Evolutionary conservation across 176 grass and related monocot genomes (phyloP), one percentile per base, ranked within the genome.

Genomic region (Stipa capillata): DNA sequence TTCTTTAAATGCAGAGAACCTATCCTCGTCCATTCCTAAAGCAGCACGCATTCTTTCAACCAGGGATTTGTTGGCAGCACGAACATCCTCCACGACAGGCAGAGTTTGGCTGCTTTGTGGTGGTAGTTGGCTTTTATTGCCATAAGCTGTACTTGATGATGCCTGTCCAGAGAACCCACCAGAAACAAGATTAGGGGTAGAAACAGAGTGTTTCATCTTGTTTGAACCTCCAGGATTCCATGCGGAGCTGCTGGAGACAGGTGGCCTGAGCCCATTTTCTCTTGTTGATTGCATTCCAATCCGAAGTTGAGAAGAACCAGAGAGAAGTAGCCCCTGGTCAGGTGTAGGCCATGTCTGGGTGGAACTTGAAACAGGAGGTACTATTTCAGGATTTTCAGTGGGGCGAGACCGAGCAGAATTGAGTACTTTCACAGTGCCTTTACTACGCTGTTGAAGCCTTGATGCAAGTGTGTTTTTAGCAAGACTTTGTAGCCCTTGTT

Each of bases 1-100:
- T 82, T 74, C 87, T 86, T 91, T 99, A 73, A 95, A 99, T 66
- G 89, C 88, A 73, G 77, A 33, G 61, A 78, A 99, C 32, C 81
- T 89, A 86, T 93, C 92, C 69, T 93, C 86, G 18, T 99, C 90
- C 59, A 81, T 95, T 58, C 84, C 92, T 59, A 99, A 74, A 25
- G 73, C 86, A 87, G 70, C 72, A 44, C 78, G 84, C 64, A 99
- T 99, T 82, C 74, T 92, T 77, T 93, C 96, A 48, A 99, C 90
- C 35, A 95, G 85, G 17, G 88, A 76, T 52, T 85, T 87, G 60
- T 99, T 99, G 37, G 92, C 86, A 39, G 89, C 61, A 37, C 61
- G 82, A 42, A 91, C 86, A 84, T 91, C 74, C 18, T 83, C 90
- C 6, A 71, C 57, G 86, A 27, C 72, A 84, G 54, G 76, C 65